phyloP scores from a whole-genome alignment of 2,329 filamentous ascomycete genomes.

The Cadophora luteo-olivacea region DNA sequence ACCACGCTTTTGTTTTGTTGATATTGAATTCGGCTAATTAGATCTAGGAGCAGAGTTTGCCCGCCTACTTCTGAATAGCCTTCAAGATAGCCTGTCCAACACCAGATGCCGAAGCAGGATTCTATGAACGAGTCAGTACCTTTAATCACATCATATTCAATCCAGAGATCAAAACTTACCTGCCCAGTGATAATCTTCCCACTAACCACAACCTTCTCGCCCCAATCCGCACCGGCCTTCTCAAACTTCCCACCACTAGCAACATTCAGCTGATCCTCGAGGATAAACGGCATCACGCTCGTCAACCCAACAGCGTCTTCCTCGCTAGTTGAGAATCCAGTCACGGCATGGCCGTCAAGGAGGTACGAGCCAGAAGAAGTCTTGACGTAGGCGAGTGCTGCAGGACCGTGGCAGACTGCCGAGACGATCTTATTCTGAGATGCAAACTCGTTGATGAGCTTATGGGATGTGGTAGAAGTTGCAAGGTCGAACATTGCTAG shows the following conservation, averaged over 20 bases:
- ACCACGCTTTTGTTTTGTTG: too few species aligned
- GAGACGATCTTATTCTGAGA: slow-evolving; percentile 65
- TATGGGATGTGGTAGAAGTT: slow-evolving; percentile 60
- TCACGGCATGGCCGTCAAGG: slow-evolving; percentile 62
- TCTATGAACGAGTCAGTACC: slow-evolving; percentile 32
- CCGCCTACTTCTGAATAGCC: slow-evolving; percentile 30
- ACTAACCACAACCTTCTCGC: slow-evolving; percentile 46
- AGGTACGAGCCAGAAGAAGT: slow-evolving; percentile 57
- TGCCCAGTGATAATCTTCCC: slow-evolving; percentile 53
- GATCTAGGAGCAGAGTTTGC: too few species aligned
- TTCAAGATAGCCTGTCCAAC: slow-evolving; percentile 50
- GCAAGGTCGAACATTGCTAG: slow-evolving; percentile 51
- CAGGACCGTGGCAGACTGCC: slow-evolving; percentile 74
- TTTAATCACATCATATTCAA: too few species aligned
- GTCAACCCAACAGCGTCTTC: slow-evolving; percentile 49
- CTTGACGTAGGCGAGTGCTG: slow-evolving; percentile 65
- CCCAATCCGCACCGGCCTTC: slow-evolving; percentile 55
- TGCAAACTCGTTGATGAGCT: slow-evolving; percentile 68
- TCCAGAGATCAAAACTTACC: too few species aligned
- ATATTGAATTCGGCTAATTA: too few species aligned
- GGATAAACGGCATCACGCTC: slow-evolving; percentile 62
- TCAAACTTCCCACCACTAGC: slow-evolving; percentile 60
- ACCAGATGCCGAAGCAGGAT: slow-evolving; percentile 49
- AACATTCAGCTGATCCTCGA: slow-evolving; percentile 60
- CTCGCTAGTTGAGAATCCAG: slow-evolving; percentile 65